Conservation (phyloP, 176 grass and related monocot species). For the Dactylis glomerata region DNA sequence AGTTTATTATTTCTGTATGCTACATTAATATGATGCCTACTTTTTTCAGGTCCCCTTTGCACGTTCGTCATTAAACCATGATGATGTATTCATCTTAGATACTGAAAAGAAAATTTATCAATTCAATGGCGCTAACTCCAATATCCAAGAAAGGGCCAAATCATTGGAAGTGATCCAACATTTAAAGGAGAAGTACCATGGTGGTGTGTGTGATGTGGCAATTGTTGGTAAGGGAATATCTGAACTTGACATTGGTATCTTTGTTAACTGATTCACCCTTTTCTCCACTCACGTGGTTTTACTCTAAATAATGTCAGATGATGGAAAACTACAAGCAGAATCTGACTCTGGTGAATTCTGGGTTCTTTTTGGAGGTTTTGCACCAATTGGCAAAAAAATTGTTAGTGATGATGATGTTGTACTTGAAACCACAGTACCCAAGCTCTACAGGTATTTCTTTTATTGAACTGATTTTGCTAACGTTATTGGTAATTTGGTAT, state of each 20-base stretch:
- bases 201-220: slow-evolving; percentile 75
- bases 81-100: slow-evolving; percentile 98
- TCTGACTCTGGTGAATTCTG: slow-evolving; percentile 97
- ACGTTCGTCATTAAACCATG: slow-evolving; percentile 91
- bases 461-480: slow-evolving; percentile 4
- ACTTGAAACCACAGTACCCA: slow-evolving; percentile 69
- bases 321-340: slow-evolving; percentile 88
- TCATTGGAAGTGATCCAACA: slow-evolving; percentile 94
- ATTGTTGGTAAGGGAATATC: slow-evolving; percentile 66
- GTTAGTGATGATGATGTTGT: slow-evolving; percentile 71
- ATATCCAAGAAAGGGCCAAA: slow-evolving; percentile 99
- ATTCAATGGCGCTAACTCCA: slow-evolving; percentile 97
- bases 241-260: not conserved
- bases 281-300: slow-evolving; percentile 8
- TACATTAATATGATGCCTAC: slow-evolving; percentile 24
- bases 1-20: not conserved
- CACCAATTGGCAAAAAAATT: slow-evolving; percentile 79
- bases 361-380: slow-evolving; percentile 96
- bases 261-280: not conserved
- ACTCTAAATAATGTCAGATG: slow-evolving; percentile 51
- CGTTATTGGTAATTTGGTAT: not conserved
- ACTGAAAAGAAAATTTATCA: slow-evolving; percentile 89
- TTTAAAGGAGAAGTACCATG: slow-evolving; percentile 91
- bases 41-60: slow-evolving; percentile 86
- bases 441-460: slow-evolving; percentile 68